These are phyloP conservation scores for Phymatotrichopsis omnivora DNA, from an alignment of 2,329 filamentous ascomycete species.

Conservation along the genomic window DNA sequence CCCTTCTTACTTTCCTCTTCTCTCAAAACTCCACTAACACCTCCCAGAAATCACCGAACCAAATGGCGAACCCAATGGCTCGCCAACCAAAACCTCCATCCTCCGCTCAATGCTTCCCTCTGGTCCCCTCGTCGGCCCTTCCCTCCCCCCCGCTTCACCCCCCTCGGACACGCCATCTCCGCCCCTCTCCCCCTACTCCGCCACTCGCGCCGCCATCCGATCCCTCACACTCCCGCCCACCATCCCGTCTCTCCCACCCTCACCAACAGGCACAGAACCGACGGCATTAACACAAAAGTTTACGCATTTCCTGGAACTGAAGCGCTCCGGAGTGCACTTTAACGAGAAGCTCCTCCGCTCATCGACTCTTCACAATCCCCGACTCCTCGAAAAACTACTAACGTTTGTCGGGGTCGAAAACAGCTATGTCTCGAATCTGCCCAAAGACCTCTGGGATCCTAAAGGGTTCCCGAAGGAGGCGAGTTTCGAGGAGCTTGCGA, in stretches of 20 bases:
- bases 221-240: conserved; percentile 65
- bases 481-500: conserved; percentile 30
- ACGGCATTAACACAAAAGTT: conserved; percentile 54
- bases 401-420: conserved; percentile 49
- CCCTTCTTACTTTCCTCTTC: not conserved
- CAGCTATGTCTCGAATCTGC: conserved; percentile 57
- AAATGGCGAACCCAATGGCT: not conserved
- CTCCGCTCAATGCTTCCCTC: too few species aligned
- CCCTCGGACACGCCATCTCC: conserved; percentile 21
- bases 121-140: conserved; percentile 25
- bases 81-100: not conserved
- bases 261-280: conserved; percentile 54
- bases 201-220: conserved; percentile 53
- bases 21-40: conserved; percentile 7
- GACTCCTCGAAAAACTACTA: conserved; percentile 61
- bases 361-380: conserved; percentile 59
- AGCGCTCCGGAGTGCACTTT: conserved; percentile 67
- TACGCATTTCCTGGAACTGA: conserved; percentile 63
- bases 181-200: conserved; percentile 55
- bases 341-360: conserved; percentile 62
- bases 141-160: conserved; percentile 24
- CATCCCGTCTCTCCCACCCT: conserved; percentile 63
- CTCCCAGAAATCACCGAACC: conserved; percentile 4
- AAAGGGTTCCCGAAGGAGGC: conserved; percentile 41
- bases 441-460: conserved; percentile 49